Base-by-base conservation (phyloP, 805 yeast species). In the Komagataella phaffii region DNA sequence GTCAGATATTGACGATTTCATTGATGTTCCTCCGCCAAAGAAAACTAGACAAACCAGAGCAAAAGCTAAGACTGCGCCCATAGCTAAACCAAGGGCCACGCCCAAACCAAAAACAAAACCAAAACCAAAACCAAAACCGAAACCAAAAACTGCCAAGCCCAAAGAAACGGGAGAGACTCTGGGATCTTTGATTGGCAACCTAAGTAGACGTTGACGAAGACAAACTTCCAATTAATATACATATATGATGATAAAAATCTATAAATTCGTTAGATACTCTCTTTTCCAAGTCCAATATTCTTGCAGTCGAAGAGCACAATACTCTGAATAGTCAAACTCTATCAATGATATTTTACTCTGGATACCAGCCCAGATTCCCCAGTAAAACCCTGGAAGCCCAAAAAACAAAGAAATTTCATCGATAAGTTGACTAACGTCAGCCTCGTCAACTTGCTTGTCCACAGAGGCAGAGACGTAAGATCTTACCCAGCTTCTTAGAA, bases 351-450 rank as follows among this genome's bases (percentile, higher is more conserved):
- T 77, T 51, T 74, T 74, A 54, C 83, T 73, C 64, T 85, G 93
- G 51, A 85, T 85, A 54, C 81, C 82, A 2, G 89, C 80, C 93
- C 93, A 85, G 7, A 85, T 74, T 1, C 91, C 90, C 93, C 93
- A 85, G 62, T 83, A 85, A 59, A 85, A 82, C 0, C 91, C 93
- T 0, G 93, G 93, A 65, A 85, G 65, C 0, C 93, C 93, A 68
- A 83, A 85, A 69, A 76, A 83, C 3, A 73, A 62, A 12, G 69
- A 64, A 19, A 85, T 73, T 61, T 85, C 90, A 10, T 68, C 63
- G 18, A 84, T 75, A 30, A 84, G 64, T 1, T 54, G 55, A 51
- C 71, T 71, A 5, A 82, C 65, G 21, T 68, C 61, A 1, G 17
- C 14, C 7, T 61, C 64, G 3, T 47, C 12, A 44, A 21, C 51